Evolutionary conservation across 2,329 filamentous ascomycete genomes (phyloP).

Genomic region (Penicillium polonicum): DNA sequence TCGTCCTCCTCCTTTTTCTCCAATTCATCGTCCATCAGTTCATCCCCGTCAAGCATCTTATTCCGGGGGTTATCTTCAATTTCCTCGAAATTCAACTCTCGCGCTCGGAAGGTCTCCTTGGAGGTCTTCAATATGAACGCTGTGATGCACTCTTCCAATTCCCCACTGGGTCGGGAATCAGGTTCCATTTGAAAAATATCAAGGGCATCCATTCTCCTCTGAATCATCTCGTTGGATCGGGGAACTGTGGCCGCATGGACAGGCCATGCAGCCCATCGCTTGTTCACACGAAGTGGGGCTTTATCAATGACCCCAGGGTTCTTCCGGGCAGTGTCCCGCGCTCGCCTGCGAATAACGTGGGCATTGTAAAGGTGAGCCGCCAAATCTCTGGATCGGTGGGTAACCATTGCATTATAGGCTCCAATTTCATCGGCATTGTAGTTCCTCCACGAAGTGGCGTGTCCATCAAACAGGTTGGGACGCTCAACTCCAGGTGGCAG

Average conservation of each 20-base stretch:
- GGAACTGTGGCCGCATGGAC: slow-evolving; percentile 63
- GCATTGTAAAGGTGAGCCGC: slow-evolving; percentile 76
- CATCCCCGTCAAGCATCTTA: slow-evolving; percentile 18
- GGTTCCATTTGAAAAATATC: slow-evolving; percentile 53
- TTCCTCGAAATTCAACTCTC: slow-evolving; percentile 36
- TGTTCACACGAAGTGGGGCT: slow-evolving; percentile 47
- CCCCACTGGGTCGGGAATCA: slow-evolving; percentile 54
- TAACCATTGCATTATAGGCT: slow-evolving; percentile 62
- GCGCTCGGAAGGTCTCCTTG: slow-evolving; percentile 60
- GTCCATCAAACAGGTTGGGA: slow-evolving; percentile 61
- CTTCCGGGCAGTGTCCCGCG: slow-evolving; percentile 18
- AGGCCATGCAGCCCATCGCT: slow-evolving; percentile 84
- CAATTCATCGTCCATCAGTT: slow-evolving; percentile 13
- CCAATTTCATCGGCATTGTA: slow-evolving; percentile 85
- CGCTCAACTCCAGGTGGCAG: slow-evolving; percentile 37
- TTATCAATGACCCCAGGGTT: slow-evolving; percentile 11
- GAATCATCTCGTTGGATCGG: slow-evolving; percentile 51
- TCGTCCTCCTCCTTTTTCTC: slow-evolving; percentile 13
- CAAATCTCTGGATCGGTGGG: slow-evolving; percentile 65
- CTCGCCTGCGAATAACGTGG: slow-evolving; percentile 62
- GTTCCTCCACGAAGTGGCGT: slow-evolving; percentile 70
- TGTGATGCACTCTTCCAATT: slow-evolving; percentile 68
- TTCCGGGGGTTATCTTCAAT: background rate
- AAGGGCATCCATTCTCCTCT: slow-evolving; percentile 50
- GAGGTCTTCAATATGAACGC: slow-evolving; percentile 66